These are phyloP conservation scores for Hygrophorus russula DNA, from an alignment of 768 basidiomycete genomes.

Conservation along the genomic window DNA sequence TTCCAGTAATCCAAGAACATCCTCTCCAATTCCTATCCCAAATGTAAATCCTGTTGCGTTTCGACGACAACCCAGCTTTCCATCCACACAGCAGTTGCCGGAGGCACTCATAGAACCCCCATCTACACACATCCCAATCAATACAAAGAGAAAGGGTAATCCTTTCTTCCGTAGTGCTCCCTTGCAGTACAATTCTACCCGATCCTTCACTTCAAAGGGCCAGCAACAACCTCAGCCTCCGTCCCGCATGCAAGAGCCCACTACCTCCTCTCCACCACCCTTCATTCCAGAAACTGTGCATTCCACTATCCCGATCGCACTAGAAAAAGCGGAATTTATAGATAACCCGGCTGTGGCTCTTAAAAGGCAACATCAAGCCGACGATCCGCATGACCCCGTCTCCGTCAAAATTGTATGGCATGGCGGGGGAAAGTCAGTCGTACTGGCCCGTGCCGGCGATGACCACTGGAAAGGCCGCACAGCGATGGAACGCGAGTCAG, in stretches of 20 bases:
- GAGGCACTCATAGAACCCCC: slow-evolving; percentile 3
- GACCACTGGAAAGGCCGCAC: slow-evolving; percentile 66
- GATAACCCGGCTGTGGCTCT: slow-evolving; percentile 8
- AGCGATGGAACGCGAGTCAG: slow-evolving; percentile 54
- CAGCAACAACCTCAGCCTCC: slow-evolving; percentile 20
- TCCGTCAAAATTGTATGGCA: slow-evolving; percentile 52
- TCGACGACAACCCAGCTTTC: slow-evolving; percentile 14
- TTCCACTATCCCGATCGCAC: slow-evolving; percentile 50
- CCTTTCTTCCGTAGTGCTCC: slow-evolving; percentile 23
- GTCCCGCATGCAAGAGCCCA: slow-evolving; percentile 34
- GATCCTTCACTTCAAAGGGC: slow-evolving; percentile 25
- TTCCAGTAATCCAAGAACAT: slow-evolving; percentile 14
- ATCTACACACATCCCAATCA: slow-evolving; percentile 6
- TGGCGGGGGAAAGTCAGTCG: slow-evolving; percentile 51
- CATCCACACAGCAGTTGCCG: slow-evolving; percentile 12
- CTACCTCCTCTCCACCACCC: slow-evolving; percentile 22
- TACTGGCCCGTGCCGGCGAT: slow-evolving; percentile 64
- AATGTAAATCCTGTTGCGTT: slow-evolving; percentile 8
- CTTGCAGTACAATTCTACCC: slow-evolving; percentile 30
- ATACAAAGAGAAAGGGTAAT: slow-evolving; percentile 10
- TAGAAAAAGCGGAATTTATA: slow-evolving; percentile 22
- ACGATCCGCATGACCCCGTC: slow-evolving; percentile 18
- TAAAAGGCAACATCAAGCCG: slow-evolving; percentile 17
- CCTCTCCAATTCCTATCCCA: slow-evolving; percentile 30
- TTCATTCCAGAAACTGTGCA: slow-evolving; percentile 50